These are phyloP conservation scores for Echium plantagineum DNA, from an alignment of 257 asterid species.

Conservation along the genomic window DNA sequence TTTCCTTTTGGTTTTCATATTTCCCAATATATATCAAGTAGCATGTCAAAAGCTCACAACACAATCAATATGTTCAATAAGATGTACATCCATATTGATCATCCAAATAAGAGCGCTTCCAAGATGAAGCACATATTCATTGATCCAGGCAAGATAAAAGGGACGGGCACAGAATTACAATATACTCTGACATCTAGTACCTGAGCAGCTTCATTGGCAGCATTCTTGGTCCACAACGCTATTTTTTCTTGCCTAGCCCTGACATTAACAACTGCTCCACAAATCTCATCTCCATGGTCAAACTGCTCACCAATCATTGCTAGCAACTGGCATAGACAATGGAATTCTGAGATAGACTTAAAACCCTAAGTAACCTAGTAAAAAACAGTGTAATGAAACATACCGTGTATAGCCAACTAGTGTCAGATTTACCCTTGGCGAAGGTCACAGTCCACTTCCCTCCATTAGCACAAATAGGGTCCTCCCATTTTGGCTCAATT, in stretches of 20 bases:
- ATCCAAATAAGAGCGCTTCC: not conserved
- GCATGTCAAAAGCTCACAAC: not conserved
- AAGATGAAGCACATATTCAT: not conserved
- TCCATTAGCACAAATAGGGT: slow-evolving; percentile 89
- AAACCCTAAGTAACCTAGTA: not conserved
- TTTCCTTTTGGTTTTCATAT: not conserved
- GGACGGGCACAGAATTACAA: no score
- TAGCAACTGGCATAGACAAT: slow-evolving; percentile 42
- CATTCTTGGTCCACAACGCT: slow-evolving; percentile 88
- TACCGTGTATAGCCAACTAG: slow-evolving; percentile 85
- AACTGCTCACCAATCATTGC: slow-evolving; percentile 98
- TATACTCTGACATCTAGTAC: slow-evolving; percentile 21
- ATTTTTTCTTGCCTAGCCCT: slow-evolving; percentile 66
- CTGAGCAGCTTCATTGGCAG: slow-evolving; percentile 91
- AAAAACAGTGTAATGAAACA: slow-evolving; percentile 4
- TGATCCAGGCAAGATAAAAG: not conserved
- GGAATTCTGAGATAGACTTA: not conserved
- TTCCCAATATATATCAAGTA: not conserved
- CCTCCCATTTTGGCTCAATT: slow-evolving; percentile 93
- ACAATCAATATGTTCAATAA: not conserved
- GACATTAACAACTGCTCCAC: slow-evolving; percentile 92
- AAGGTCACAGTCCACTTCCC: slow-evolving; percentile 74
- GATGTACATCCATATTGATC: not conserved
- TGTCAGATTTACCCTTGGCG: slow-evolving; percentile 59
- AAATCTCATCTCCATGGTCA: slow-evolving; percentile 86